Base-by-base conservation (phyloP, 805 yeast genomes). In the Candida berthetii region DNA sequence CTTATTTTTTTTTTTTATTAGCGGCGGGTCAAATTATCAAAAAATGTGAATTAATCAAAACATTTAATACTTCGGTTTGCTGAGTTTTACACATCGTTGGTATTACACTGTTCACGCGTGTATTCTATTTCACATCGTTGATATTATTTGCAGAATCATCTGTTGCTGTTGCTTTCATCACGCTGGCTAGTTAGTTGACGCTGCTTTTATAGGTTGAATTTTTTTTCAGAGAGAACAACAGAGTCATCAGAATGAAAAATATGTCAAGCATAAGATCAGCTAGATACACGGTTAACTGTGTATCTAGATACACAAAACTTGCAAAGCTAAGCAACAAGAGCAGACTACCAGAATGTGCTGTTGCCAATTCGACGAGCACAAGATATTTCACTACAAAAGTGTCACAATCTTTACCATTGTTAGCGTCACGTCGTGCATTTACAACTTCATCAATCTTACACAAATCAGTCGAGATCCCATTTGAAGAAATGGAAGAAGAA, bases 401-500 rank as follows among this genome's bases (percentile, higher is more conserved):
- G 19, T 17, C 33, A 31, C 8, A 8, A 31, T 31, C 33, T 13
- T 16, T 16, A 31, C 18, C 18, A 16, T 31, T 16, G 8, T 29
- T 29, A 7, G 3, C 16, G 8, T 31, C 16, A 16, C 17, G 13
- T 31, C 36, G 16, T 19, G 15, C 14, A 22, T 34, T 34, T 4
- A n/a, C 37, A 17, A 15, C 28, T 15, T 11, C 17, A 7, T 37
- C 24, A 27, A 11, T 11, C 17, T 37, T 47, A 24, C 16, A 8
- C 19, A 37, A 37, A n/a, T 57, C 61, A 2, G 33, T 38, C 3
- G 67, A 62, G 36, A 40, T 54, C 2, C 52, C 57, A 13, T 57
- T 52, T 36, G 54, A 56, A 9, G 47, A 53, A 13, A 38, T 65
- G 28, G 57, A 62, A 38, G 55, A 54, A n/a, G 85, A 78, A 16